These are phyloP conservation scores for Litchi chinensis DNA, from an alignment of 345 rosid species.

Conservation along the genomic window DNA sequence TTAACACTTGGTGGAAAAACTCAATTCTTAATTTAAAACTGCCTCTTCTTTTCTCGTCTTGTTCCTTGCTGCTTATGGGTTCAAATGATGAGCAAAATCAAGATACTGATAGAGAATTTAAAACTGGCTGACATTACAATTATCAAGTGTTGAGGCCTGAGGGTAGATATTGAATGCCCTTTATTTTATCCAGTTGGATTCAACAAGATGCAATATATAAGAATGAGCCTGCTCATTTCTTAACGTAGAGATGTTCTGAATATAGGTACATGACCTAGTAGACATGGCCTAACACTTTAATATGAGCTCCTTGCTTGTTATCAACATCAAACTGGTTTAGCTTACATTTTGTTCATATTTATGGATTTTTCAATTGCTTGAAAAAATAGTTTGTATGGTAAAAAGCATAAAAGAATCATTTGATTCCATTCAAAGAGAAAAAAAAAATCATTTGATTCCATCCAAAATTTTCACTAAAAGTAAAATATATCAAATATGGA, in stretches of 20 bases:
- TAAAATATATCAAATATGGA: background rate
- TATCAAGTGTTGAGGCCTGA: background rate
- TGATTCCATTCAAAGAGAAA: background rate
- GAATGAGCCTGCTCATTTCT: too few species aligned
- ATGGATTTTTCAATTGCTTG: too few species aligned
- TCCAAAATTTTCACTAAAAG: too few species aligned
- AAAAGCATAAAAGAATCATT: background rate
- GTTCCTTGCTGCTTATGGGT: background rate
- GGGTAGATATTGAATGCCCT: too few species aligned
- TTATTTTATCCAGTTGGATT: too few species aligned
- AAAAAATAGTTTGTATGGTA: background rate
- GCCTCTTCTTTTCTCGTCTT: background rate
- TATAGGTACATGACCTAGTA: too few species aligned
- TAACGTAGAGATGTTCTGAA: too few species aligned
- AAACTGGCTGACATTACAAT: background rate
- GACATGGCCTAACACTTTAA: too few species aligned
- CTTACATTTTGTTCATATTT: too few species aligned
- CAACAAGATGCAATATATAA: background rate
- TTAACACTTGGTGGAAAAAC: slow-evolving; percentile 23
- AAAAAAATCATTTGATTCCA: too few species aligned
- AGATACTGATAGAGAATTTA: background rate
- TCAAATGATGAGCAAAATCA: background rate
- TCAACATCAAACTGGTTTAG: too few species aligned
- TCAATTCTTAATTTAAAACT: slow-evolving; percentile 2
- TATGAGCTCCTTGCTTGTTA: too few species aligned